Evolutionary conservation across 139 green algal species (phyloP), one percentile per base, ranked within the genome.

Genomic region (Microglena sp.): DNA sequence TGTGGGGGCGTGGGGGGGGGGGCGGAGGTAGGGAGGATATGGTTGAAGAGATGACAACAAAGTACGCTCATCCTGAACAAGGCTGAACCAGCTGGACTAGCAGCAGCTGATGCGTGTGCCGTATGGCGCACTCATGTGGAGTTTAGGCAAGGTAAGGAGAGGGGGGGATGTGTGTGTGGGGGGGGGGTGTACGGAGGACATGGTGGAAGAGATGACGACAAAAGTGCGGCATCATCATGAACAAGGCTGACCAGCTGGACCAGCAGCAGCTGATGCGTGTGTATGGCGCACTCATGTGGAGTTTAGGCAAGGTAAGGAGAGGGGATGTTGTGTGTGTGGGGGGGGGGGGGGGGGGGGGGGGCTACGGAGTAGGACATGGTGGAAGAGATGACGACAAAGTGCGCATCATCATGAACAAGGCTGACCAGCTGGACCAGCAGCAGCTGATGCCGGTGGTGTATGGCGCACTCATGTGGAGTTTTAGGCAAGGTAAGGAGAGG

Each of bases 361-460:
- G n/a, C n/a, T n/a, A n/a, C n/a, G n/a, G n/a, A n/a, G n/a, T n/a
- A n/a, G n/a, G n/a, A n/a, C n/a, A n/a, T n/a, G n/a, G n/a, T n/a
- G n/a, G n/a, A n/a, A n/a, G n/a, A n/a, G n/a, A 98, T 57, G 87
- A 96, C 45, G 93, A 98, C 69, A 98, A 87, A 65, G 82, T 95
- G 53, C 80, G 90, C 21, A 75, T 99, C 29, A 88, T 99, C 54
- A 82, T 99, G 26, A 99, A 99, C 84, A 99, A 99, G 81, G 80
- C 84, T 0, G 93, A 99, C 78, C 68, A 83, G 60, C 84, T 95
- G 60, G 86, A 91, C 70, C 74, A 89, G 71, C 90, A 95, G 83
- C 87, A 99, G 85, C 83, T 99, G 55, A 97, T 99, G 93, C 82
- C n/a, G 93, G 81, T 90, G 15, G 93, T 99, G 63, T 99, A 99